phyloP scores from a whole-genome alignment of 169 alveolate species.

The Cryptosporidium ubiquitum region DNA sequence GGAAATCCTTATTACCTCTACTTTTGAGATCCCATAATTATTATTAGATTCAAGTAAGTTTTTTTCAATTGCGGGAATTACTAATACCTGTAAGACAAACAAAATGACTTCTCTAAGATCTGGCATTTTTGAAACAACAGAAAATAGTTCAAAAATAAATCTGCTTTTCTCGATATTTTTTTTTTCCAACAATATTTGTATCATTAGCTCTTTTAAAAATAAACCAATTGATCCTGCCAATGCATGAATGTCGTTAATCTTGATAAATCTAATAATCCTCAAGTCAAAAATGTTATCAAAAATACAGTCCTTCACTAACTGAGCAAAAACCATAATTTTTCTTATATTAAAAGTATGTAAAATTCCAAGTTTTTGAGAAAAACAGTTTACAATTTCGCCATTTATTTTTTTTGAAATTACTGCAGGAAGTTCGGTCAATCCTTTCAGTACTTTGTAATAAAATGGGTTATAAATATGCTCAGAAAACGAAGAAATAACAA shows the following conservation, averaged over 20 bases:
- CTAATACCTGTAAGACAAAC: background rate
- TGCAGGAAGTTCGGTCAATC: conserved; percentile 26
- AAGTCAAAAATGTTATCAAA: conserved; percentile 29
- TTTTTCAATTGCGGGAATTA: conserved; percentile 47
- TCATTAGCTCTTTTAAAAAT: conserved; percentile 31
- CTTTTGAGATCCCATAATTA: background rate
- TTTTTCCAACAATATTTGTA: background rate
- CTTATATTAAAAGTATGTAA: conserved; percentile 24
- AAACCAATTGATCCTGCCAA: conserved; percentile 9
- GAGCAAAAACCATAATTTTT: conserved; percentile 20
- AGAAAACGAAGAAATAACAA: conserved; percentile 31
- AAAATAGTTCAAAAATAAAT: background rate
- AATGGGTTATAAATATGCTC: conserved; percentile 38
- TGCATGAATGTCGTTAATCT: conserved; percentile 13
- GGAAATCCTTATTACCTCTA: background rate
- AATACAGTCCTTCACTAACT: conserved; percentile 45
- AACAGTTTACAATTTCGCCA: conserved; percentile 1
- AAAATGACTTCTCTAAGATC: conserved; percentile 29
- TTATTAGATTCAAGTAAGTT: background rate
- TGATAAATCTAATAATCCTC: conserved; percentile 19
- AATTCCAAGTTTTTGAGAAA: conserved; percentile 35
- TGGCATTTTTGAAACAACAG: background rate
- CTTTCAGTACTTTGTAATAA: conserved; percentile 32
- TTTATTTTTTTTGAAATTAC: conserved; percentile 39
- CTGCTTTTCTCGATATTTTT: background rate